Conservation (phyloP, 2,329 filamentous ascomycete species). For the Laburnicola sp. region DNA sequence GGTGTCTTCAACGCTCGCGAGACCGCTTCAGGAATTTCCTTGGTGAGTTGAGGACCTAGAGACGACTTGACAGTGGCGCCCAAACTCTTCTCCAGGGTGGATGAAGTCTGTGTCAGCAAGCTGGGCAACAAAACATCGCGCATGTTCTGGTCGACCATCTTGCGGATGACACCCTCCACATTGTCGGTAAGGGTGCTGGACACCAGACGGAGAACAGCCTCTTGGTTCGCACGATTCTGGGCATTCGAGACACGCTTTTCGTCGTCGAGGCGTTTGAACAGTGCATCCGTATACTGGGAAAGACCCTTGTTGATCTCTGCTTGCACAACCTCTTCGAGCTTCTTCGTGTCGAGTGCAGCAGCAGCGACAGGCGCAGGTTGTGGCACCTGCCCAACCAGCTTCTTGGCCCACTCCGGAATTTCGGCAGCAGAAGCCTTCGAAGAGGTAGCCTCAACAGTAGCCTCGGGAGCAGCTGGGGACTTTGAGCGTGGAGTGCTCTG, state of each 20-base stretch:
- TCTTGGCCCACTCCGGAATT: conserved; percentile 44
- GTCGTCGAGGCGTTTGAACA: conserved; percentile 67
- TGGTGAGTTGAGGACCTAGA: conserved; percentile 67
- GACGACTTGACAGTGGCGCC: conserved; percentile 67
- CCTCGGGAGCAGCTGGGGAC: conserved; percentile 31
- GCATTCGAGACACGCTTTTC: conserved; percentile 69
- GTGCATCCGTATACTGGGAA: conserved; percentile 55
- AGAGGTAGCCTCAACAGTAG: conserved; percentile 17
- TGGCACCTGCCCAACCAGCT: conserved; percentile 29
- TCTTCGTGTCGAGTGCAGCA: conserved; percentile 55
- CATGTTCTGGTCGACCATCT: conserved; percentile 76
- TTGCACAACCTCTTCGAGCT: conserved; percentile 53
- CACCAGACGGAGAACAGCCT: conserved; percentile 68
- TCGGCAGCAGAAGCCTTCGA: conserved; percentile 28
- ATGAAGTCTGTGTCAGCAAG: conserved; percentile 67
- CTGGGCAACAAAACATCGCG: conserved; percentile 74
- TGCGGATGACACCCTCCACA: conserved; percentile 73
- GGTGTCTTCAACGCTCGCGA: conserved; percentile 71
- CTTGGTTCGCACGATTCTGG: conserved; percentile 66
- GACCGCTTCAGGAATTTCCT: conserved; percentile 73
- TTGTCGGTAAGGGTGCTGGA: conserved; percentile 71
- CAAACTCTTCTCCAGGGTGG: conserved; percentile 72
- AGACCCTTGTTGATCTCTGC: conserved; percentile 52
- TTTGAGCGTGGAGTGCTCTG: conserved; percentile 35
- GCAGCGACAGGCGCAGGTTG: conserved; percentile 16